Evolutionary conservation across 2,329 filamentous ascomycete genomes (phyloP), one percentile per base, ranked within the genome.

Genomic region (Penicillium psychrosexuale): DNA sequence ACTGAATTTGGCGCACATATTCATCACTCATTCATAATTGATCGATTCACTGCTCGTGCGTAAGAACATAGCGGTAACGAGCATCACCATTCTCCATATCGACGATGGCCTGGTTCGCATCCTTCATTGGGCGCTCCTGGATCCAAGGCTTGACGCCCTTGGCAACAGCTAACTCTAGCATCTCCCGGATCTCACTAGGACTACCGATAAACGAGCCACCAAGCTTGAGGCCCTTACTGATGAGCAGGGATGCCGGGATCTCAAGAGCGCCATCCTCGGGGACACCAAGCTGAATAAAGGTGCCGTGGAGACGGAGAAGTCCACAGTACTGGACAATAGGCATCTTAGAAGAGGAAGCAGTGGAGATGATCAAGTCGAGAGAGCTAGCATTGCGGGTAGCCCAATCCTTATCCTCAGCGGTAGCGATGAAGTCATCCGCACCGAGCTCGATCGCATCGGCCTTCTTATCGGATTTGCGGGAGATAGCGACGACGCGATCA

Each of bases 231-330:
- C 66, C 62, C 28, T 81, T 84, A 5, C 61, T 64, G 42, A 89
- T 82, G 50, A 89, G 70, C 0, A 78, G 70, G 61, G 82, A 82
- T 6, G 81, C 81, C 49, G 77, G 79, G 61, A 88, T 79, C 2
- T 74, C 69, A 2, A 83, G 82, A 15, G 66, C 56, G 8, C 69
- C 69, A 46, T 81, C 82, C 58, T 90, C 87, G 2, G 87, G 87
- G 0, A 79, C 79, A 53, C 86, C 87, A 38, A 90, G 77, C 69
- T 88, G 84, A 44, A 88, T 78, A 53, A 88, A 60, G 7, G 62
- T 62, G 24, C 62, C 62, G 5, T 43, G 61, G 42, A 53, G 48
- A 38, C 60, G 59, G 15, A 64, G 55, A 39, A 64, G 46, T 28
- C 54, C 49, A 31, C 54, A 59, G 42, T 64, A 64, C 6, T 50